Conservation (phyloP, 1,139 yeast species). For the Debaryomyces nepalensis region DNA sequence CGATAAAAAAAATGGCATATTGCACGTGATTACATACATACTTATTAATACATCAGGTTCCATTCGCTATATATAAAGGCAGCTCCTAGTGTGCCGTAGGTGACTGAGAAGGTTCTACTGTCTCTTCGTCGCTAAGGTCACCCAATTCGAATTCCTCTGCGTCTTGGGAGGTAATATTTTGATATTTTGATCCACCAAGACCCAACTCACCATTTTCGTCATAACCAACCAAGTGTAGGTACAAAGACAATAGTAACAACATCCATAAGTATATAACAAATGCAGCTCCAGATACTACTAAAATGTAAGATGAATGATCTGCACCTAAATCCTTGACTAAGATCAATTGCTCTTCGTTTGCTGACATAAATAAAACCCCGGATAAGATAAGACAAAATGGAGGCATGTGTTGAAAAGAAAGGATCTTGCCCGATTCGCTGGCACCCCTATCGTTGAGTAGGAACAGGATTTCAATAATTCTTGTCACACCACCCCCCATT, state of each 20-base stretch:
- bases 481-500: conserved; percentile 73
- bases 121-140: conserved; percentile 34
- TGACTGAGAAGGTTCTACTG: neutral
- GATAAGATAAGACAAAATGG: conserved; percentile 78
- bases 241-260: conserved; percentile 57
- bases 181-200: conserved; percentile 17
- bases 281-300: conserved; percentile 76
- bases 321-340: conserved; percentile 75
- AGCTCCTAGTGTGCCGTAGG: neutral
- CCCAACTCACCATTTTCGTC: conserved; percentile 43
- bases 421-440: conserved; percentile 51
- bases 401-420: conserved; percentile 81
- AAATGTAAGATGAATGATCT: conserved; percentile 81
- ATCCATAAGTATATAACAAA: conserved; percentile 73
- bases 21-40: neutral
- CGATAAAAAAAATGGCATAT: neutral
- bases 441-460: conserved; percentile 60
- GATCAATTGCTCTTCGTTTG: conserved; percentile 83
- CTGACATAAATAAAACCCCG: conserved; percentile 87
- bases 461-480: conserved; percentile 80
- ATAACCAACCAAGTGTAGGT: conserved; percentile 56
- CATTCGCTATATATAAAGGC: neutral
- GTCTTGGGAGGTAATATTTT: conserved; percentile 19
- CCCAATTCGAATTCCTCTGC: conserved; percentile 42
- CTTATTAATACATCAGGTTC: neutral